Percentiles rank a stretch among this genome's conserved stretches.
Conservation (phyloP, 192 early-diverging fungal species). For the Oehlia diaphana region DNA sequence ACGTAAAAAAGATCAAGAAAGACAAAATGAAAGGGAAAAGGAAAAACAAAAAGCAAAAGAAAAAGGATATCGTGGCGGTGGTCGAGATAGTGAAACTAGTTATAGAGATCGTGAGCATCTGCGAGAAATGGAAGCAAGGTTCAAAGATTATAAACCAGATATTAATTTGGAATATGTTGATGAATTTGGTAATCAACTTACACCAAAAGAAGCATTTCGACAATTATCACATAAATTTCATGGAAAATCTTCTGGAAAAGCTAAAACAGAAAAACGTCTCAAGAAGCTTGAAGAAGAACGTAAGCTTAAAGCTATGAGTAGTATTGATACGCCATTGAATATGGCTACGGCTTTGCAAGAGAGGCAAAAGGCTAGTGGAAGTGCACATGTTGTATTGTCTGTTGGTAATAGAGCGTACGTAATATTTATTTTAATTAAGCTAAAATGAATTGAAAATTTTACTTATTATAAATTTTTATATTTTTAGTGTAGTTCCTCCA, state of each 20-base stretch:
- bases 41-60: slow-evolving; percentile 53
- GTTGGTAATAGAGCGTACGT: slow-evolving; percentile 71
- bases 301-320: slow-evolving; percentile 71
- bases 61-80: slow-evolving; percentile 46
- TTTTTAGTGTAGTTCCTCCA: slow-evolving; percentile 41
- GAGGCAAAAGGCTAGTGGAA: slow-evolving; percentile 64
- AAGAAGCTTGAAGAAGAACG: slow-evolving; percentile 81
- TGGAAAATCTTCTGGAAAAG: slow-evolving; percentile 88
- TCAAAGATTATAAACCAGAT: slow-evolving; percentile 89
- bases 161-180: slow-evolving; percentile 92
- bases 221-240: slow-evolving; percentile 94
- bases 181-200: slow-evolving; percentile 77
- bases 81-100: slow-evolving; percentile 53
- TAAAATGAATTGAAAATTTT: background rate
- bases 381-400: slow-evolving; percentile 80
- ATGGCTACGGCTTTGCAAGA: slow-evolving; percentile 72
- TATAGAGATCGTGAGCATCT: slow-evolving; percentile 62
- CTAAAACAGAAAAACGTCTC: slow-evolving; percentile 90
- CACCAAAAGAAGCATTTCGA: slow-evolving; percentile 89
- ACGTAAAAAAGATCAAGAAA: slow-evolving; percentile 58
- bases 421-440: background rate
- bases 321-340: slow-evolving; percentile 74
- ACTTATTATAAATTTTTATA: background rate
- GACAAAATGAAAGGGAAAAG: slow-evolving; percentile 68
- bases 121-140: slow-evolving; percentile 77